Evolutionary conservation across 306 rosid genomes (phyloP).

Genomic region (Corylus americana): DNA sequence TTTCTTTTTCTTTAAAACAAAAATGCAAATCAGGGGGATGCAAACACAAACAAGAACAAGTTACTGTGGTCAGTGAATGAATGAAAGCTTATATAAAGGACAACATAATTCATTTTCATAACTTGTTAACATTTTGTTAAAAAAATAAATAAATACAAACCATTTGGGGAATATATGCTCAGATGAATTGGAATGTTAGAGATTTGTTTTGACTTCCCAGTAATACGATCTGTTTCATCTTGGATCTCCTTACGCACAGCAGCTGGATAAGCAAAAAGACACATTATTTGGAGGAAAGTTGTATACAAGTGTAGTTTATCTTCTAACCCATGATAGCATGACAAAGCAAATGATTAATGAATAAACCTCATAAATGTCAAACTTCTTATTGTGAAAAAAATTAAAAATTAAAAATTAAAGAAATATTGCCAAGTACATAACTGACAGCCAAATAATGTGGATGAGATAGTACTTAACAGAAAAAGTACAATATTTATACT

Average conservation of each 20-base stretch:
- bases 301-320: background rate
- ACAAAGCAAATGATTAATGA: background rate
- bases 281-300: background rate
- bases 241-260: constrained; percentile 87
- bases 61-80: background rate
- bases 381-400: background rate
- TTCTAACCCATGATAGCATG: background rate
- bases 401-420: background rate
- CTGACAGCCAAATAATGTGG: background rate
- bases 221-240: constrained; percentile 98
- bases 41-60: background rate
- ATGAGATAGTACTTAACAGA: background rate
- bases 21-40: background rate
- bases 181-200: constrained; percentile 93
- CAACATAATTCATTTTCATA: background rate
- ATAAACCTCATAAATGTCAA: background rate
- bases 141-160: constrained; percentile 47
- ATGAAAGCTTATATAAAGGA: background rate
- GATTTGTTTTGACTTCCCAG: constrained; percentile 89
- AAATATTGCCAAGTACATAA: background rate
- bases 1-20: background rate
- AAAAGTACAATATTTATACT: background rate
- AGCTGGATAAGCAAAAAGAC: constrained; percentile 50
- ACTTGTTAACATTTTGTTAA: background rate
- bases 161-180: constrained; percentile 97